Evolutionary conservation across 352 stramenopile genomes (phyloP).

Genomic region (Phytopythium aichiense): DNA sequence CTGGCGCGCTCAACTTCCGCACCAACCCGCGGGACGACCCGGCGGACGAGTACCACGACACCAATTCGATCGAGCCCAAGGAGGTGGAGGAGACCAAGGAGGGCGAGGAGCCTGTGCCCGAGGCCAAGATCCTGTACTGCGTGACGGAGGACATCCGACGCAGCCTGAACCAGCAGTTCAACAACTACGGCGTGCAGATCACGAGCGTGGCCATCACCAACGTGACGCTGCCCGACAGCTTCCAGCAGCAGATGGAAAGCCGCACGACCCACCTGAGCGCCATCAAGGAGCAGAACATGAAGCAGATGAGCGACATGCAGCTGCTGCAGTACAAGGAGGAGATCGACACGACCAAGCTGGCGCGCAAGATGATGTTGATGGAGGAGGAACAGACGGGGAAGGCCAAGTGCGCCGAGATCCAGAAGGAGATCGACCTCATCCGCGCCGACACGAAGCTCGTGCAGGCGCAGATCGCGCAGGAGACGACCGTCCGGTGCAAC

Average conservation of each 20-base stretch:
- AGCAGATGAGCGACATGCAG: conserved; percentile 77
- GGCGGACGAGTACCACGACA: too few relatives aligned
- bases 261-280: conserved; percentile 62
- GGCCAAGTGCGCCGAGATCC: conserved; percentile 43
- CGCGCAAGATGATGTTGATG: conserved; percentile 49
- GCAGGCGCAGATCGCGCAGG: conserved; percentile 36
- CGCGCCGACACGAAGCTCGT: conserved; percentile 30
- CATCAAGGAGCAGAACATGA: conserved; percentile 77
- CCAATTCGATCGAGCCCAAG: too few relatives aligned
- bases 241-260: conserved; percentile 65
- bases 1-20: too few relatives aligned
- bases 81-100: too few relatives aligned
- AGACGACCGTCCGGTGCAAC: conserved; percentile 36
- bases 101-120: too few relatives aligned
- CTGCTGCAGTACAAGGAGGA: conserved; percentile 58
- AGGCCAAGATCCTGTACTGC: conserved; percentile 12
- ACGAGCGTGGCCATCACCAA: conserved; percentile 73
- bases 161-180: conserved; percentile 74
- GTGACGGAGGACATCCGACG: conserved; percentile 70
- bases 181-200: conserved; percentile 72
- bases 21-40: too few relatives aligned
- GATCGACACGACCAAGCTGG: conserved; percentile 51
- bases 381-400: conserved; percentile 63
- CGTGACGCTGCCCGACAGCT: conserved; percentile 49
- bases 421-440: conserved; percentile 49